A percentile compares a stretch with the other conserved stretches of the same genome.
Evolutionary conservation across 2,329 filamentous ascomycete genomes (phyloP).

Genomic region (Fusarium pseudoanthophilum): DNA sequence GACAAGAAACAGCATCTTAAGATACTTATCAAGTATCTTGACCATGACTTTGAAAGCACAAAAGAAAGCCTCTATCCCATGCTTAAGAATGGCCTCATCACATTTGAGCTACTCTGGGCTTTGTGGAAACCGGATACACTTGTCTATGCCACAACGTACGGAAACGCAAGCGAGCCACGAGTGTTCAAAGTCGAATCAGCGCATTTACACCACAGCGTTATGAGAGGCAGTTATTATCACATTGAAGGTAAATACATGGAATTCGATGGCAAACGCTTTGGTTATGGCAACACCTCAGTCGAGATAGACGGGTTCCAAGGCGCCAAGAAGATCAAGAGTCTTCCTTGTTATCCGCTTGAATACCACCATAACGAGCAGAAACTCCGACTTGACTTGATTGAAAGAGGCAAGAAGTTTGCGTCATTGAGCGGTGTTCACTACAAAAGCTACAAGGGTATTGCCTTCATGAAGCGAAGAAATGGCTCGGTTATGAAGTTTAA

Average conservation of each 20-base stretch:
- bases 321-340: slow-evolving; percentile 81
- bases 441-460: slow-evolving; percentile 83
- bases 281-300: slow-evolving; percentile 75
- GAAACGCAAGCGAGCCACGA: slow-evolving; percentile 77
- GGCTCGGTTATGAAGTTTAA: slow-evolving; percentile 74
- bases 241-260: slow-evolving; percentile 85
- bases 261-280: slow-evolving; percentile 88
- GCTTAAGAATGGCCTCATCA: slow-evolving; percentile 84
- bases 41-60: slow-evolving; percentile 80
- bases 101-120: slow-evolving; percentile 89
- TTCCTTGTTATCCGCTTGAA: slow-evolving; percentile 79
- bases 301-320: slow-evolving; percentile 83
- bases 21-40: slow-evolving; percentile 79
- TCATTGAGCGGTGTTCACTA: slow-evolving; percentile 85
- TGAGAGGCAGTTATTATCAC: slow-evolving; percentile 79
- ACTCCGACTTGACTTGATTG: slow-evolving; percentile 74
- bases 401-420: slow-evolving; percentile 87
- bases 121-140: slow-evolving; percentile 89
- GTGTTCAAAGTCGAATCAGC: slow-evolving; percentile 85
- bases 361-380: slow-evolving; percentile 80
- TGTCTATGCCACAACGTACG: slow-evolving; percentile 81
- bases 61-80: slow-evolving; percentile 84
- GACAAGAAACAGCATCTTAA: slow-evolving; percentile 74
- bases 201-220: slow-evolving; percentile 74
- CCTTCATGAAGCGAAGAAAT: slow-evolving; percentile 85